Evolutionary conservation across 176 grass and related monocot species (phyloP).

Genomic region (Miscanthus lutarioriparius): DNA sequence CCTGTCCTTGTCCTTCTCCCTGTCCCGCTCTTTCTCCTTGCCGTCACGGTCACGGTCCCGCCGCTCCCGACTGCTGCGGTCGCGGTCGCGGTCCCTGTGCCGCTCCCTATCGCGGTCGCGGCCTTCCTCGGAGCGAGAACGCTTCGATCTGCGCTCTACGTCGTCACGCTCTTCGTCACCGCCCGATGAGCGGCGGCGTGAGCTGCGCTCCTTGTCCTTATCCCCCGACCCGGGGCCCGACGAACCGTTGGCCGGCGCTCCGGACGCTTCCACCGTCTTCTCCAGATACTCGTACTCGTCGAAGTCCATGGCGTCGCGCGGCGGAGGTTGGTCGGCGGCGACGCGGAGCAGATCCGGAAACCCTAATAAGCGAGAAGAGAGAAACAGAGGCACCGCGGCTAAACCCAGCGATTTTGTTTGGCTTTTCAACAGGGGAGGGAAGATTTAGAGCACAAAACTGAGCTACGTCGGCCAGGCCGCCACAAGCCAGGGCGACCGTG

Average conservation of each 20-base stretch:
- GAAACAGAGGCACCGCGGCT: neutral
- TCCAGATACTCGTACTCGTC: slow-evolving; percentile 99
- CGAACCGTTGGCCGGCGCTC: slow-evolving; percentile 48
- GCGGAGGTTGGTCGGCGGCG: slow-evolving; percentile 3
- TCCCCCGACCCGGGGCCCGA: slow-evolving; percentile 31
- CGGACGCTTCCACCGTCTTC: slow-evolving; percentile 72
- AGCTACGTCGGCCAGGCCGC: no score
- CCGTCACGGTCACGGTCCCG: slow-evolving; percentile 49
- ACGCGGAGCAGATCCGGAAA: slow-evolving; percentile 19
- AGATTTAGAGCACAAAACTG: no score
- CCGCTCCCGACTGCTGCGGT: slow-evolving; percentile 60
- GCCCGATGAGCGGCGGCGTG: slow-evolving; percentile 47
- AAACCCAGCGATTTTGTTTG: slow-evolving; percentile 18
- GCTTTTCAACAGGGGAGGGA: neutral
- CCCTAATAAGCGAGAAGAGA: slow-evolving; percentile 36
- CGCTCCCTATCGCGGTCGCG: slow-evolving; percentile 41
- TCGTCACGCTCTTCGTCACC: slow-evolving; percentile 60
- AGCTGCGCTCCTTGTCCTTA: slow-evolving; percentile 73
- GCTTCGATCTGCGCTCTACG: slow-evolving; percentile 62
- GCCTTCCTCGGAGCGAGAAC: slow-evolving; percentile 63
- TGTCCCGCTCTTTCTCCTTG: slow-evolving; percentile 43
- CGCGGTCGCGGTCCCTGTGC: slow-evolving; percentile 41
- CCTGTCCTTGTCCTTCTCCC: slow-evolving; percentile 50
- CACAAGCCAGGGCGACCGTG: no score
- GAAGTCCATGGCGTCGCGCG: slow-evolving; percentile 51